A percentile compares a stretch with the other conserved stretches of the same genome.
phyloP scores from a whole-genome alignment of 495 filamentous ascomycete genomes.

The Penicillium alfredii region DNA sequence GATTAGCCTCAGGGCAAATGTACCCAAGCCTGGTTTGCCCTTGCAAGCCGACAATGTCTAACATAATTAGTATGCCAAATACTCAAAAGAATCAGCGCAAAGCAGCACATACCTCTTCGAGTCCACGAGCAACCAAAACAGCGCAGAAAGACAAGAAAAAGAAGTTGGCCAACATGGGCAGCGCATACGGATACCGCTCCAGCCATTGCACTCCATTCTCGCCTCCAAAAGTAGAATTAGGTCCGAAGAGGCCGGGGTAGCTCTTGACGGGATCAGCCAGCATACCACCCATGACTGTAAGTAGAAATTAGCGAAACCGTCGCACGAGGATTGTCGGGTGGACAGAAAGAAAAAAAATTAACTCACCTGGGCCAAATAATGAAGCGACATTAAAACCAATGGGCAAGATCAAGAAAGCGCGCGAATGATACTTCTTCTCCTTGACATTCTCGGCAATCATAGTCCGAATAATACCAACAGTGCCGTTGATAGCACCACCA shows the following conservation, averaged over 20 bases:
- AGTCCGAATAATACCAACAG: constrained; percentile 73
- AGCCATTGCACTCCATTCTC: constrained; percentile 57
- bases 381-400: constrained; percentile 76
- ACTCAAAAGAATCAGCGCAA: too few species aligned
- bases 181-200: constrained; percentile 61
- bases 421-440: constrained; percentile 63
- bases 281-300: constrained; percentile 58
- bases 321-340: too few species aligned
- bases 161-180: constrained; percentile 70
- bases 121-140: constrained; percentile 51
- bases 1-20: constrained; percentile 27
- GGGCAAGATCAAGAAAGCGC: constrained; percentile 63
- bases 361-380: constrained; percentile 62
- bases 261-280: constrained; percentile 67
- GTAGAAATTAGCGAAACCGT: constrained; percentile 6
- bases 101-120: too few species aligned
- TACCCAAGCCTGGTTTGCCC: constrained; percentile 38
- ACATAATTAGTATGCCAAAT: too few species aligned
- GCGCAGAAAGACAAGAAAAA: constrained; percentile 55
- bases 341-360: too few species aligned
- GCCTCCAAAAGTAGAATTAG: constrained; percentile 45
- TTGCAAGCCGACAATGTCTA: constrained; percentile 41
- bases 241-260: constrained; percentile 63
- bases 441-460: constrained; percentile 76
- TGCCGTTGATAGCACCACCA: constrained; percentile 76